Evolutionary conservation across 2,329 filamentous ascomycete species (phyloP).

Genomic region (Talaromyces sp.): DNA sequence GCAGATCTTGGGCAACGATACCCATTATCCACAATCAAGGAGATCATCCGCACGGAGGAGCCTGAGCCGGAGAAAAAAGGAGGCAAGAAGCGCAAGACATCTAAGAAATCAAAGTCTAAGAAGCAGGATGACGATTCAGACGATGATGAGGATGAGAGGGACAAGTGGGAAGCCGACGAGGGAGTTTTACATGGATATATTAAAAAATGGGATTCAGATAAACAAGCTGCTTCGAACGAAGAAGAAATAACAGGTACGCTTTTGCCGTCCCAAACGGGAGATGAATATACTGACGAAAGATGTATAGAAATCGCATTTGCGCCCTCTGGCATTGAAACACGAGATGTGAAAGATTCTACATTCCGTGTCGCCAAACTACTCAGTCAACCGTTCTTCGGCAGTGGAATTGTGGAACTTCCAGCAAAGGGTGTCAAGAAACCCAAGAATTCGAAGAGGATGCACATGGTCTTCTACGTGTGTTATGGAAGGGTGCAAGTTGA

Average conservation of each 20-base stretch:
- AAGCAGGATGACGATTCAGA: conserved; percentile 36
- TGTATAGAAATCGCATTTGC: conserved; percentile 58
- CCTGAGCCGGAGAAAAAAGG: conserved; percentile 42
- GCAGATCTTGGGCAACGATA: conserved; percentile 53
- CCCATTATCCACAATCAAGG: conserved; percentile 66
- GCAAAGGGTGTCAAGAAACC: conserved; percentile 76
- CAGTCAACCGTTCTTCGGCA: conserved; percentile 77
- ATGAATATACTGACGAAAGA: conserved; percentile 18
- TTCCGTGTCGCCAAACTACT: conserved; percentile 90
- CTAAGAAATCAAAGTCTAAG: conserved; percentile 30
- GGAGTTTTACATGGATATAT: conserved; percentile 42
- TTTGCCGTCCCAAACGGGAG: not conserved
- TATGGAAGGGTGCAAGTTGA: conserved; percentile 75
- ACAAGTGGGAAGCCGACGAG: conserved; percentile 43
- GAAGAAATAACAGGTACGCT: conserved; percentile 38
- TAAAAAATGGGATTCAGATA: conserved; percentile 39
- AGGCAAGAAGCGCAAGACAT: conserved; percentile 33
- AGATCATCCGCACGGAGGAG: conserved; percentile 70
- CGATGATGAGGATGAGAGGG: conserved; percentile 35
- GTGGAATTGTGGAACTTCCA: conserved; percentile 83
- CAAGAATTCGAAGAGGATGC: conserved; percentile 93
- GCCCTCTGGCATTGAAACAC: conserved; percentile 51
- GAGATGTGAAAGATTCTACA: conserved; percentile 57
- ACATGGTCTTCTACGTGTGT: conserved; percentile 92
- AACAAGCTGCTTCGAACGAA: conserved; percentile 33